phyloP scores from a whole-genome alignment of 495 filamentous ascomycete genomes.

The Xylaria longipes region DNA sequence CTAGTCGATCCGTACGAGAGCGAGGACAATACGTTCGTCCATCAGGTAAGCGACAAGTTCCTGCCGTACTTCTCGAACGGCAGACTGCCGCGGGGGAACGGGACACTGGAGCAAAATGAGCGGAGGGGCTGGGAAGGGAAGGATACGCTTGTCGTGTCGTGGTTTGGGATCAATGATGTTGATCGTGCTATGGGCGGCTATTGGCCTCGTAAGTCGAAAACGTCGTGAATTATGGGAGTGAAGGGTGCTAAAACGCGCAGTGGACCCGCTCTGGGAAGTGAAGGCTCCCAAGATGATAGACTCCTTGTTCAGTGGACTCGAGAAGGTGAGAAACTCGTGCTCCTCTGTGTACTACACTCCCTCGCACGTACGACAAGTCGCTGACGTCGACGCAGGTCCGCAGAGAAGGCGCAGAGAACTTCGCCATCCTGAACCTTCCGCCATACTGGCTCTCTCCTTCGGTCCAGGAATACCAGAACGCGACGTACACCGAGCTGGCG shows the following conservation, averaged over 20 bases:
- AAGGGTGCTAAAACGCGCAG: neutral
- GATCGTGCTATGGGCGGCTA: constrained; percentile 22
- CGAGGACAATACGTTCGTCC: constrained; percentile 19
- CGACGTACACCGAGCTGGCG: constrained; percentile 9
- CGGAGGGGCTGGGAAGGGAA: neutral
- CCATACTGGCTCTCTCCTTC: constrained; percentile 21
- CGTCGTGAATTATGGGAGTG: neutral
- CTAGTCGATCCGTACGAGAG: constrained; percentile 16
- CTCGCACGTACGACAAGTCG: too few relatives aligned
- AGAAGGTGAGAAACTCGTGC: neutral
- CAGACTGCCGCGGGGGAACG: constrained; percentile 3
- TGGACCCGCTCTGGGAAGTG: constrained; percentile 19
- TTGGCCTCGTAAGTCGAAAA: constrained; percentile 13
- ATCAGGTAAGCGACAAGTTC: constrained; percentile 24
- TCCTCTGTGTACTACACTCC: neutral
- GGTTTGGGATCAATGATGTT: constrained; percentile 22
- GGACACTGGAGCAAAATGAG: neutral
- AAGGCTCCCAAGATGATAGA: constrained; percentile 18
- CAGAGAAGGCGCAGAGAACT: constrained; percentile 18
- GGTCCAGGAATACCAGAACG: constrained; percentile 12
- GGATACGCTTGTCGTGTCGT: constrained; percentile 15
- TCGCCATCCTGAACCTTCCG: constrained; percentile 21
- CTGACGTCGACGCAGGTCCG: constrained; percentile 1
- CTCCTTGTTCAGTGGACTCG: constrained; percentile 4
- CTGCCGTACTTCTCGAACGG: constrained; percentile 17